Evolutionary conservation across 2,329 filamentous ascomycete species (phyloP), one percentile per base, ranked within the genome.

Genomic region (Fusarium proliferatum): DNA sequence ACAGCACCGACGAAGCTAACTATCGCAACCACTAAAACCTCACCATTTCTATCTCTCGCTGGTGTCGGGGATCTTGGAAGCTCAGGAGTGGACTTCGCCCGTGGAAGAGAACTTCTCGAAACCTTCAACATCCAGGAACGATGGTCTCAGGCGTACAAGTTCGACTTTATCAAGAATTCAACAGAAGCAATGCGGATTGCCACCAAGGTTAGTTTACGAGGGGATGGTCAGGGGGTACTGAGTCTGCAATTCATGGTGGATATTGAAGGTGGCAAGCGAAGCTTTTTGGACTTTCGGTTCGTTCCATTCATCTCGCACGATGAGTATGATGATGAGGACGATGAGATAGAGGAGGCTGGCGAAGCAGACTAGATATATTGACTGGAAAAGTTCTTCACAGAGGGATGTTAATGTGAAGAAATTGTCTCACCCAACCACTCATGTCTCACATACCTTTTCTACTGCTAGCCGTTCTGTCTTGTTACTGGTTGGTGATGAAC

Each of bases 221-320:
- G 94, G 1, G 96, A 99, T 82, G 87, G 89, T 4, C 94, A 97
- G 80, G 96, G 96, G 1, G 96, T 99, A 36, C 82, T 99, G 73
- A 98, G 94, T 82, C 84, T 98, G 80, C 96, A 99, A 80, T 98
- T 98, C 78, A 96, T 99, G 93, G 92, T 99, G 21, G 94, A 98
- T 80, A 87, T 95, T 46, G 94, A 96, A 70, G 88, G 89, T 11
- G 88, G 89, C 9, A 86, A 87, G 30, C 86, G 91, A 43, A 93
- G 91, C 76, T 97, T 96, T 82, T 87, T 96, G 30, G 93, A 96
- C 81, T 97, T 96, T 81, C 87, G 93, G 26, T 94, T 96, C 79
- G 91, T 97, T 64, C 94, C 94, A 21, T 91, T 91, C 61, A 86
- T 88, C 21, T 88, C 89, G 28, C 88, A 93, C 46, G 91, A 90